These are phyloP conservation scores for Leptomonas pyrrhocoris DNA, from an alignment of 208 protist genomes.

Conservation along the genomic window DNA sequence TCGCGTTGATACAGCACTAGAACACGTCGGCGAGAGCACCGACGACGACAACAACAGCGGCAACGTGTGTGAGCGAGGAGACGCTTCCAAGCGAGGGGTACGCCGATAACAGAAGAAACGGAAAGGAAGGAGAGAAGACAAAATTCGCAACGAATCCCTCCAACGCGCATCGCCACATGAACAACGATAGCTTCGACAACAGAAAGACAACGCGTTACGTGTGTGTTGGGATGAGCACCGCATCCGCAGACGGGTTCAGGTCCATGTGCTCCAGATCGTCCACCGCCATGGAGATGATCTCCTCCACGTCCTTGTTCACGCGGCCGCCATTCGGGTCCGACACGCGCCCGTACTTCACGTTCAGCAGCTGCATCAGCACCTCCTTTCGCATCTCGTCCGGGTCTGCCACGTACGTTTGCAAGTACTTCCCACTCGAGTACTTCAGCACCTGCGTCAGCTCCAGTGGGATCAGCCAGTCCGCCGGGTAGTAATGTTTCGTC, in stretches of 20 bases:
- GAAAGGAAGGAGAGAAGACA: too few species aligned
- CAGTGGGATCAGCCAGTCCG: constrained; percentile 85
- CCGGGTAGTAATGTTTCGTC: constrained; percentile 82
- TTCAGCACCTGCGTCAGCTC: constrained; percentile 88
- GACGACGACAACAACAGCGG: too few species aligned
- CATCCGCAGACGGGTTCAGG: constrained; percentile 50
- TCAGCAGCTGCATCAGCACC: constrained; percentile 79
- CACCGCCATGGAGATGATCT: constrained; percentile 84
- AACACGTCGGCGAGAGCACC: too few species aligned
- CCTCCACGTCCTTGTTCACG: constrained; percentile 81
- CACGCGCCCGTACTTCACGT: constrained; percentile 82
- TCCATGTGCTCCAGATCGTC: constrained; percentile 82
- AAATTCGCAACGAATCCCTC: too few species aligned
- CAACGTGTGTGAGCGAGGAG: too few species aligned
- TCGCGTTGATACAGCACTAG: too few species aligned
- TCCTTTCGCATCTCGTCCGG: constrained; percentile 83
- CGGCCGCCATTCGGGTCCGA: constrained; percentile 63
- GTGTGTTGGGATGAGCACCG: constrained; percentile 69
- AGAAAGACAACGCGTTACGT: constrained; percentile 39
- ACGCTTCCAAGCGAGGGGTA: too few species aligned
- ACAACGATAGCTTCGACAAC: neutral
- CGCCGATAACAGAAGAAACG: too few species aligned
- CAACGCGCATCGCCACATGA: neutral
- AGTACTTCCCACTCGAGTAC: constrained; percentile 75
- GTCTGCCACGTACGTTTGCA: constrained; percentile 84